Conservation (phyloP, 1,139 yeast species). For the Ogataea hybrid region DNA sequence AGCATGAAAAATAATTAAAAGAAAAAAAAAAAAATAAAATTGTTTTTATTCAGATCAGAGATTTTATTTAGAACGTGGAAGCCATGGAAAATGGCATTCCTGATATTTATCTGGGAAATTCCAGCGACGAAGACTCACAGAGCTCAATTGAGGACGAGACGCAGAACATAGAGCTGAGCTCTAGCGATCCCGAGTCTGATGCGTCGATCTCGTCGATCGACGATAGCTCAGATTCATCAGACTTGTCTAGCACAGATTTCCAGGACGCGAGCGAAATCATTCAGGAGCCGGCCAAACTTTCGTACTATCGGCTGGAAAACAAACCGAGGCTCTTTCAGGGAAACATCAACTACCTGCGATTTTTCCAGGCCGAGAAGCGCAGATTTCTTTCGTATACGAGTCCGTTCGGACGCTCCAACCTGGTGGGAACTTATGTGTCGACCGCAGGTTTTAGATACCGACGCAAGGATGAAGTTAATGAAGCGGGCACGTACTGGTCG, state of each 20-base stretch:
- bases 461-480: conserved; percentile 3
- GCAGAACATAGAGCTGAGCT: not conserved
- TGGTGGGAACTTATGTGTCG: conserved; percentile 19
- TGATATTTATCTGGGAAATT: not conserved
- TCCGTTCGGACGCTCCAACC: conserved; percentile 9
- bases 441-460: conserved; percentile 13
- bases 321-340: conserved; percentile 19
- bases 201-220: not conserved
- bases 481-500: conserved; percentile 36
- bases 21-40: not conserved
- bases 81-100: not conserved
- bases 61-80: not conserved
- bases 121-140: not conserved
- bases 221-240: conserved; percentile 1
- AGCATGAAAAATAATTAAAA: conserved; percentile 7
- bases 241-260: not conserved
- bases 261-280: conserved; percentile 9
- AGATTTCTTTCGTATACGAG: conserved; percentile 14
- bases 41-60: not conserved
- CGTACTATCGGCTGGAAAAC: conserved; percentile 12
- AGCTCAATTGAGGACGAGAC: not conserved
- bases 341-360: conserved; percentile 19
- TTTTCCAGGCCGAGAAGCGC: conserved; percentile 20
- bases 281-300: conserved; percentile 3
- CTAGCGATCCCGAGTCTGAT: not conserved